A percentile compares a stretch with the other conserved stretches of the same genome.
phyloP scores from a whole-genome alignment of 2,329 filamentous ascomycete genomes.

The Canariomyces notabilis region DNA sequence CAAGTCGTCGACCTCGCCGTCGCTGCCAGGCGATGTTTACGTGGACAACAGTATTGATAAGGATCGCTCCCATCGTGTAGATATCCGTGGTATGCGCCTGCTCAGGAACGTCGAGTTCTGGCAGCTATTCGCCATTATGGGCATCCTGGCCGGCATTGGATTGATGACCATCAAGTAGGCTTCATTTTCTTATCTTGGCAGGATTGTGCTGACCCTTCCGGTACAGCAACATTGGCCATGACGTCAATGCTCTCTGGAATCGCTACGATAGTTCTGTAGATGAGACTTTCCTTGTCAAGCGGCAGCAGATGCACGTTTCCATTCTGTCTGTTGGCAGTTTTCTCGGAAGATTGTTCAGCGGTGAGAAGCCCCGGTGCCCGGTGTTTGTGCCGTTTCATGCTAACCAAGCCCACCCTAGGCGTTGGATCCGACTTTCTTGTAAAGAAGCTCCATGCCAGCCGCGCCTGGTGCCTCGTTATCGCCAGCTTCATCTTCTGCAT shows the following conservation, averaged over 20 bases:
- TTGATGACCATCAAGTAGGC: slow-evolving; percentile 98
- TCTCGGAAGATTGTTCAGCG: slow-evolving; percentile 70
- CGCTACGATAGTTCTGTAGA: slow-evolving; percentile 71
- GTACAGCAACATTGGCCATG: slow-evolving; percentile 85
- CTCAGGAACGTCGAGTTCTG: slow-evolving; percentile 75
- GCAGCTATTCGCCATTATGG: slow-evolving; percentile 84
- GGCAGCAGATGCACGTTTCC: slow-evolving; percentile 88
- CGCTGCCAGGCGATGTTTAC: slow-evolving; percentile 45
- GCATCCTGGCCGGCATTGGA: slow-evolving; percentile 84
- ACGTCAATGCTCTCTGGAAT: slow-evolving; percentile 81
- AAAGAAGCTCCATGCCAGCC: slow-evolving; percentile 71
- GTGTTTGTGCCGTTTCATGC: neutral
- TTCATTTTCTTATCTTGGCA: slow-evolving; percentile 1
- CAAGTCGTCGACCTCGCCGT: slow-evolving; percentile 51
- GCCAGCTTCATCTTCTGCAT: slow-evolving; percentile 72
- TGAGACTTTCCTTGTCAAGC: slow-evolving; percentile 69
- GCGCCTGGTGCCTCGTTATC: slow-evolving; percentile 84
- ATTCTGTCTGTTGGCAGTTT: slow-evolving; percentile 90
- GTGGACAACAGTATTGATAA: slow-evolving; percentile 61
- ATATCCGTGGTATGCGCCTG: slow-evolving; percentile 80
- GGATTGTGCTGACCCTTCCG: neutral
- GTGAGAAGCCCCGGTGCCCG: slow-evolving; percentile 40
- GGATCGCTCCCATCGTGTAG: slow-evolving; percentile 73
- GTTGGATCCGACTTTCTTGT: slow-evolving; percentile 89
- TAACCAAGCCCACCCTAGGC: slow-evolving; percentile 38